phyloP scores from a whole-genome alignment of 768 basidiomycete genomes.

The Lanmaoa pseudosensibilis region DNA sequence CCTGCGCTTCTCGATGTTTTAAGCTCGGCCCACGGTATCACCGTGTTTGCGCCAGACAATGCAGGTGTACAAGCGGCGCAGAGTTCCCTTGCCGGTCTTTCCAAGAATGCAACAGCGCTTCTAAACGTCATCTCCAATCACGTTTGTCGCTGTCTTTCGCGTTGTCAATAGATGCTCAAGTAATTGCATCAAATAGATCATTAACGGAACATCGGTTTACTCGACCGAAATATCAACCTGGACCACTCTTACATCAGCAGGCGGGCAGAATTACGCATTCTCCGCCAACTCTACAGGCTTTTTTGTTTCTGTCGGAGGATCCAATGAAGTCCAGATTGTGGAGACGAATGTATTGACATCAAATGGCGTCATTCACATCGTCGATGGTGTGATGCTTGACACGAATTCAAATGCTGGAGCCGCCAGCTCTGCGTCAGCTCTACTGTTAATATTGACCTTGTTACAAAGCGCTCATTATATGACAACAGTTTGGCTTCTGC shows the following conservation, averaged over 20 bases:
- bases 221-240: constrained; percentile 46
- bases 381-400: constrained; percentile 54
- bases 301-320: constrained; percentile 49
- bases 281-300: constrained; percentile 54
- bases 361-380: constrained; percentile 71
- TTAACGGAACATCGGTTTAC: constrained; percentile 71
- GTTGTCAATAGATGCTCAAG: not conserved
- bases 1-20: constrained; percentile 25
- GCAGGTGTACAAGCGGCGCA: constrained; percentile 44
- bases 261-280: constrained; percentile 55
- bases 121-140: constrained; percentile 55
- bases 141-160: constrained; percentile 35
- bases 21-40: constrained; percentile 51
- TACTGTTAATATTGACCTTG: too few species aligned
- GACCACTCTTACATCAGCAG: constrained; percentile 49
- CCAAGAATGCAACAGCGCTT: constrained; percentile 49
- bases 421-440: constrained; percentile 55
- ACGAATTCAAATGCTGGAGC: constrained; percentile 40
- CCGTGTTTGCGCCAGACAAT: constrained; percentile 66
- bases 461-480: not conserved
- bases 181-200: constrained; percentile 38
- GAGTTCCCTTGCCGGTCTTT: constrained; percentile 33
- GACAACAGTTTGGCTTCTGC: constrained; percentile 41
- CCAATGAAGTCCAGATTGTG: constrained; percentile 52
- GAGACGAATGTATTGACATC: constrained; percentile 56